Evolutionary conservation across 2,329 filamentous ascomycete genomes (phyloP).

Genomic region (Trichoderma simmonsii): DNA sequence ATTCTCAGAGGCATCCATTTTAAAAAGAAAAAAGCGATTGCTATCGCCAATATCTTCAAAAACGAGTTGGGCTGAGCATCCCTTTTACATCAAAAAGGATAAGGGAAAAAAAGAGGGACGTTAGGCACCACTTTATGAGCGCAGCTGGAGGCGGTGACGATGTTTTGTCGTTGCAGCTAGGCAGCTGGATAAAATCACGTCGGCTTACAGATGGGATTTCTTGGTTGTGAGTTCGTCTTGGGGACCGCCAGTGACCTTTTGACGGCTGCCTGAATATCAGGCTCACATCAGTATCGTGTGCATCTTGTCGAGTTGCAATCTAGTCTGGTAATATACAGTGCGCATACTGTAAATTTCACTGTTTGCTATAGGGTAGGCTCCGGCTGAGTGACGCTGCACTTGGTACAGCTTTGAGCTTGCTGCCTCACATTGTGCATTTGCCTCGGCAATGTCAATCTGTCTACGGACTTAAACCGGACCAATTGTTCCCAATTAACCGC

Average conservation of each 20-base stretch:
- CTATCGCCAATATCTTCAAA: background rate
- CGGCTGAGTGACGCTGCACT: background rate
- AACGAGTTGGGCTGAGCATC: background rate
- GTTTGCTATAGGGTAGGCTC: background rate
- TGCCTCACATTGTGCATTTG: background rate
- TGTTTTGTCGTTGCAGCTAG: background rate
- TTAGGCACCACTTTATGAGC: constrained; percentile 12
- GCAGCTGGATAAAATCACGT: background rate
- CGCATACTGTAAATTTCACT: background rate
- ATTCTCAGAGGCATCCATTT: constrained; percentile 59
- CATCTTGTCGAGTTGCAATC: background rate
- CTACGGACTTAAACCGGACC: background rate
- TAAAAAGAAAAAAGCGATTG: background rate
- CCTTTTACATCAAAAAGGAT: background rate
- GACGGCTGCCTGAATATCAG: background rate
- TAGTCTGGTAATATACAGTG: background rate
- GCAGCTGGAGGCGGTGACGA: background rate
- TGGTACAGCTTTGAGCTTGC: background rate
- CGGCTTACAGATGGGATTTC: background rate
- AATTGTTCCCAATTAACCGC: background rate
- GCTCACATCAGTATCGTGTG: background rate
- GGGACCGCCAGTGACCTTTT: background rate
- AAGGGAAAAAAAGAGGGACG: background rate
- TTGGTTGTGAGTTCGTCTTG: background rate
- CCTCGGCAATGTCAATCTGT: background rate